These are phyloP conservation scores for Echeveria elegans DNA, from an alignment of 164 flowering plant species.

Conservation along the genomic window DNA sequence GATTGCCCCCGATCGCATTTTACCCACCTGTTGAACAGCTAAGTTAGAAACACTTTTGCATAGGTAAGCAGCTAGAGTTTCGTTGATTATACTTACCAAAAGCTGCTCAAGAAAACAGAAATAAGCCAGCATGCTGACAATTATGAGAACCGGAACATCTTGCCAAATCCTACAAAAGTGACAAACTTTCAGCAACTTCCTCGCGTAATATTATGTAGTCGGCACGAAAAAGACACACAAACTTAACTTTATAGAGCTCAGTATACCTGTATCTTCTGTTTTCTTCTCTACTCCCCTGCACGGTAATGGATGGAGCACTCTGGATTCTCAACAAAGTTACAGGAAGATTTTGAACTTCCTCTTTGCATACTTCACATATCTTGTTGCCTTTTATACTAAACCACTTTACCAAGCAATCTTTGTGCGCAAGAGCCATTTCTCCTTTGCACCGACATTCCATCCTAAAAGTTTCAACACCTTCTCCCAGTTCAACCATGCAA, in stretches of 20 bases:
- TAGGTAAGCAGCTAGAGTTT: not conserved
- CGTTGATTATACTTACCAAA: conserved; percentile 22
- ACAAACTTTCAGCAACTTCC: too few species aligned
- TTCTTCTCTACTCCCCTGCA: not conserved
- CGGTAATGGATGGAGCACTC: not conserved
- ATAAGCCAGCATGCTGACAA: not conserved
- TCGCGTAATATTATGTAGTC: too few species aligned
- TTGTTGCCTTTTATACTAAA: conserved; percentile 72
- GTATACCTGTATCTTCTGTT: not conserved
- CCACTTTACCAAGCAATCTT: conserved; percentile 70
- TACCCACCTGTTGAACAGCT: conserved; percentile 21
- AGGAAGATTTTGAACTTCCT: conserved; percentile 21
- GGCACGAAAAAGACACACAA: not conserved
- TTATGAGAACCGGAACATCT: not conserved
- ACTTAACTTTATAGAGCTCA: not conserved
- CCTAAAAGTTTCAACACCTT: conserved; percentile 57
- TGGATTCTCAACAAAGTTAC: not conserved
- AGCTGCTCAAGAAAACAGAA: conserved; percentile 28
- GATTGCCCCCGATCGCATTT: conserved; percentile 36
- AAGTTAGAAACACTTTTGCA: not conserved
- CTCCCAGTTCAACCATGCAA: conserved; percentile 50
- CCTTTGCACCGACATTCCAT: conserved; percentile 80
- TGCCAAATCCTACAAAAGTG: not conserved
- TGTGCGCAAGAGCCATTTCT: conserved; percentile 64
- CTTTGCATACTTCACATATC: conserved; percentile 69